Conservation (phyloP, 352 stramenopile species). For the Pythium dissotocum region DNA sequence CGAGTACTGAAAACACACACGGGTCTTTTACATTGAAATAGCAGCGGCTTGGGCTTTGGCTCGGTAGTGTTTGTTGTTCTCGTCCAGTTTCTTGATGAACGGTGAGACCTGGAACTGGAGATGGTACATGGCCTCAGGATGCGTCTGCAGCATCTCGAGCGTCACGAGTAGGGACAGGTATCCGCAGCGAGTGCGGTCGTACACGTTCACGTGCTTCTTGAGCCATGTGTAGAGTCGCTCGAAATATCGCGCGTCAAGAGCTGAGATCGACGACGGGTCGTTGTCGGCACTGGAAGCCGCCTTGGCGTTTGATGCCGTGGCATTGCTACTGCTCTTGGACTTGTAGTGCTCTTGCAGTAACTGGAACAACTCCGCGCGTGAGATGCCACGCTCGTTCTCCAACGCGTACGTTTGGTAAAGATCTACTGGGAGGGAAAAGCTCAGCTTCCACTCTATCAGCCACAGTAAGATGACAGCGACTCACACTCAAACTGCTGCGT, state of each 20-base stretch:
- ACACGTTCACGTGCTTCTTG: slow-evolving; percentile 64
- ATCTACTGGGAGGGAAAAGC: slow-evolving; percentile 25
- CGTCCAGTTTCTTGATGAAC: slow-evolving; percentile 44
- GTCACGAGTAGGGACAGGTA: slow-evolving; percentile 36
- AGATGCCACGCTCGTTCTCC: slow-evolving; percentile 58
- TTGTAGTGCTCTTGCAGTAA: slow-evolving; percentile 59
- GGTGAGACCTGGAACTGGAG: slow-evolving; percentile 49
- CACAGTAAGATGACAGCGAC: slow-evolving; percentile 8
- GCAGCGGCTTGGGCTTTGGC: slow-evolving; percentile 38
- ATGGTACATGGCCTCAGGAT: slow-evolving; percentile 43
- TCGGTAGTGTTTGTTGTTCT: slow-evolving; percentile 49
- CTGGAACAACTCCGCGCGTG: slow-evolving; percentile 49
- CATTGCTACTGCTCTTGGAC: background rate
- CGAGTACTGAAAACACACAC: slow-evolving; percentile 13
- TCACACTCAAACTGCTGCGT: slow-evolving; percentile 63
- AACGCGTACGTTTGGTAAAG: slow-evolving; percentile 57
- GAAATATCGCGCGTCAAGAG: slow-evolving; percentile 44
- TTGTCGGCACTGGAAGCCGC: background rate
- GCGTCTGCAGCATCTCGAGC: slow-evolving; percentile 47
- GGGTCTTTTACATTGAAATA: slow-evolving; percentile 6
- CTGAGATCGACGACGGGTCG: background rate
- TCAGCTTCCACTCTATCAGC: background rate
- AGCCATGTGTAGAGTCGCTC: slow-evolving; percentile 74
- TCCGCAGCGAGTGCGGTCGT: slow-evolving; percentile 38
- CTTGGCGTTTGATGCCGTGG: background rate